Evolutionary conservation across 805 yeast genomes (phyloP), one percentile per base, ranked within the genome.

Genomic region (Teunomyces kruisii): DNA sequence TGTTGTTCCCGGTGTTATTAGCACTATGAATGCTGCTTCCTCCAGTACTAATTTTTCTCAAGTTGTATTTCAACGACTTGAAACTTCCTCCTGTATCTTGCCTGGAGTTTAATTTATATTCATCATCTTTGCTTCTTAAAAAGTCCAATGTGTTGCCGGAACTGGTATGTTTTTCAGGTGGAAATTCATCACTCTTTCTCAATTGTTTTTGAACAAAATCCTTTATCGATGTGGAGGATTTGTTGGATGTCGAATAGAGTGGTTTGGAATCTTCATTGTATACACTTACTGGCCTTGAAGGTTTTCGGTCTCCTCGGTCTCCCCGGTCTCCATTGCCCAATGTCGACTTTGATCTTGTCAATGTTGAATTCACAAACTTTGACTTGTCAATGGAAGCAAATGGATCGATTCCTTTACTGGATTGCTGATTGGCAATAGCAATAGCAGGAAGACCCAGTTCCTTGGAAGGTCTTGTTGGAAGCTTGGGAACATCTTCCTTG

Each of bases 11-110:
- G 6, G 61, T 56, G 31, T 53, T 49, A 30, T 45, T 46, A 22
- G 43, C 45, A 13, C 50, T 39, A 17, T 42, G 38, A 13, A 35
- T 43, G 10, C 16, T 26, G 39, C 59, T 52, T 40, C 67, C 66
- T 2, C 76, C 76, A 9, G 75, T 70, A 50, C 74, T 66, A 29
- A 71, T 69, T 44, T 56, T 64, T 33, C 75, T 56, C 44, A 72
- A 57, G 3, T 70, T 67, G 38, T 59, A 61, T 43, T 57, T 67
- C 42, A 68, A 43, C 9, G 54, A 50, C 48, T 65, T 66, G 40
- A 72, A 51, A 41, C 74, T 68, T 6, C 74, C 75, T 6, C 76
- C 76, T 1, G 76, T 72, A 46, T 65, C 62, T 35, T 67, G 67
- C 38, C 60, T 54, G 4, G 53, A 43, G 5, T 42, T 36, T 7